Base-by-base conservation (phyloP, 2,329 filamentous ascomycete species). In the Paradendryphiella salina region DNA sequence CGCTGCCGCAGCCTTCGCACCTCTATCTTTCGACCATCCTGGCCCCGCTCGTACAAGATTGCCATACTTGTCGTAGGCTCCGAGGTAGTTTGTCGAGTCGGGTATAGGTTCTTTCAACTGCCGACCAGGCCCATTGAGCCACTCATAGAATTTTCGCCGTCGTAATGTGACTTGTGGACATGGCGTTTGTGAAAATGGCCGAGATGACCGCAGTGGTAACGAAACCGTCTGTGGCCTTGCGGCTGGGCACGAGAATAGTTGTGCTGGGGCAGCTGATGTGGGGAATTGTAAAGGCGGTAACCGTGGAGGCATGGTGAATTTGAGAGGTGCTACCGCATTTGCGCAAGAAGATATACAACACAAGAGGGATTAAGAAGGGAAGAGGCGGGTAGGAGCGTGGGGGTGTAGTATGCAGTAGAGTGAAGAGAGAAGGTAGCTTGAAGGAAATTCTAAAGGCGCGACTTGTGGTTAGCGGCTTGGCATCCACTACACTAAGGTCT, bases 81-180 rank as follows among this genome's bases (percentile, higher is more conserved):
- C 75, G 14, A 83, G 71, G 61, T 83, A 83, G 54, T 83, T 83
- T 21, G 81, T 82, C 20, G 77, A 79, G 29, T 73, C 72, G 0
- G 75, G 74, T 2, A 81, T 61, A 34, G 79, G 79, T 10, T 79
- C 63, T 46, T 74, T 75, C 59, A 83, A 78, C 17, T 66, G 70
- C 57, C 67, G 69, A 8, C 81, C 81, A 21, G 80, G 78, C 1
- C 80, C 80, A 53, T 80, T 78, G 31, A 86, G 75, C 84, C 84
- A 86, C 54, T 74, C 71, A 60, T 80, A 83, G 76, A 85, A 84
- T 41, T 78, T 72, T 50, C 76, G 73, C 52, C 82, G 79, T 34
- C 80, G 75, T 57, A 75, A 75, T 35, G 81, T 84, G 49, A 76
- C 59, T 42, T 67, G 68, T 26, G 61, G 65, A 53, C 65, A 67